These are phyloP conservation scores for Tuber aestivum DNA, from an alignment of 495 filamentous ascomycete species.

Conservation along the genomic window DNA sequence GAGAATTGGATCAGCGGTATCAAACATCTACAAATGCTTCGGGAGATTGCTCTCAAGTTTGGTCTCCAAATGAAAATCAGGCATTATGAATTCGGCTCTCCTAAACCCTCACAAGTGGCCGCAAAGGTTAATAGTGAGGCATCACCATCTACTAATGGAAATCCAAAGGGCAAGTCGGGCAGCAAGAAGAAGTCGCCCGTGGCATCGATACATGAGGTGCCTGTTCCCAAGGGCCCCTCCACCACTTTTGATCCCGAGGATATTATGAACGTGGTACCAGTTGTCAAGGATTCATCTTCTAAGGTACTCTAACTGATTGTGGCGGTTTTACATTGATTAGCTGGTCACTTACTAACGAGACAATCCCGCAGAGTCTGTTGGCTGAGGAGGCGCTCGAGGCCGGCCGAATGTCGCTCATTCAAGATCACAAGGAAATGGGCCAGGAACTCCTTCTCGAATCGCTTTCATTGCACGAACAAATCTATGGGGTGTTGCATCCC, in stretches of 20 bases:
- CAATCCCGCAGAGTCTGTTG: conserved; percentile 55
- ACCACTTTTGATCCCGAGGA: conserved; percentile 77
- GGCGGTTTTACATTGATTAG: background rate
- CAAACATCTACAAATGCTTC: conserved; percentile 74
- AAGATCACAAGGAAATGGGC: conserved; percentile 90
- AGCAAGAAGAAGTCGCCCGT: conserved; percentile 71
- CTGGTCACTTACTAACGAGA: conserved; percentile 48
- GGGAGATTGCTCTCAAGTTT: conserved; percentile 82
- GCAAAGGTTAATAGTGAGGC: conserved; percentile 38
- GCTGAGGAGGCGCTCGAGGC: conserved; percentile 95
- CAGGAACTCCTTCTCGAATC: conserved; percentile 94
- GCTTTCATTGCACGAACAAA: conserved; percentile 93
- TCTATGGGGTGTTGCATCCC: conserved; percentile 95
- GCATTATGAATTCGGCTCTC: conserved; percentile 63
- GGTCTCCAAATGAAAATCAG: conserved; percentile 82
- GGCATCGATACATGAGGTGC: conserved; percentile 45
- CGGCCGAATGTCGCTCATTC: conserved; percentile 86
- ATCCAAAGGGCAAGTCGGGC: conserved; percentile 46
- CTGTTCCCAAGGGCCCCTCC: conserved; percentile 45
- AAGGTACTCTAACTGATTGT: conserved; percentile 12
- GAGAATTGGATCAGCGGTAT: conserved; percentile 59
- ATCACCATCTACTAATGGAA: conserved; percentile 43
- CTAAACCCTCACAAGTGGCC: conserved; percentile 45
- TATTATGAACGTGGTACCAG: conserved; percentile 80
- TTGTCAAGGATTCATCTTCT: conserved; percentile 81